Conservation (phyloP, 768 basidiomycete species). For the Serendipita sp. region DNA sequence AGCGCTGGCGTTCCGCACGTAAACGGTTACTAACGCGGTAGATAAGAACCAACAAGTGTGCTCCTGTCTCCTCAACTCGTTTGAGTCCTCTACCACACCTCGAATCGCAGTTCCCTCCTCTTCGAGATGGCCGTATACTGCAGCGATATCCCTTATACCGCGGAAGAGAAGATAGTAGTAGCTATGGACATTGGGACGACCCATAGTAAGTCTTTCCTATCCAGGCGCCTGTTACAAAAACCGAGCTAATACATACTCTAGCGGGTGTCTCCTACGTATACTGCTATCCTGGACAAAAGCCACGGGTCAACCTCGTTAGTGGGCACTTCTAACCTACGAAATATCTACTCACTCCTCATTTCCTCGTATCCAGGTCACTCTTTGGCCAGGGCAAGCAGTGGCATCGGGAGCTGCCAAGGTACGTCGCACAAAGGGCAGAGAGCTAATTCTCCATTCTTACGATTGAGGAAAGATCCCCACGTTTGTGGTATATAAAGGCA, state of each 20-base stretch:
- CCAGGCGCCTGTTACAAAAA: too few species aligned
- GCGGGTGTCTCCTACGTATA: background rate
- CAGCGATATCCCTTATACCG: background rate
- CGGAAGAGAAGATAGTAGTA: background rate
- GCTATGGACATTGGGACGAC: constrained; percentile 1
- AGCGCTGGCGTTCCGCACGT: too few species aligned
- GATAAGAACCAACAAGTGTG: too few species aligned
- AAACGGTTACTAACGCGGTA: too few species aligned
- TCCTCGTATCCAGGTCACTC: background rate
- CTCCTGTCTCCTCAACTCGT: too few species aligned
- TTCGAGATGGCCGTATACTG: background rate
- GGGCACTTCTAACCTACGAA: background rate
- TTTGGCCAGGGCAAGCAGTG: background rate
- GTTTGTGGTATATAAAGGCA: background rate
- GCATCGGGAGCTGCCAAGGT: background rate
- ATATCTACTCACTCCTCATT: too few species aligned
- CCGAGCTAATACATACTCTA: background rate
- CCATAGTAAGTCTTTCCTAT: background rate
- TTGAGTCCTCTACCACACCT: too few species aligned
- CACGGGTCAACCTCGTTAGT: background rate
- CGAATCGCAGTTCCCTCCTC: too few species aligned
- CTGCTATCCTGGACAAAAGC: background rate
- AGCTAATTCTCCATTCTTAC: background rate
- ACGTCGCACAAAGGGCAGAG: background rate
- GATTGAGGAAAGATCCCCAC: background rate